A percentile compares a stretch with the other conserved stretches of the same genome.
Evolutionary conservation across 2,329 filamentous ascomycete species (phyloP).

Genomic region (Fusarium sp.): DNA sequence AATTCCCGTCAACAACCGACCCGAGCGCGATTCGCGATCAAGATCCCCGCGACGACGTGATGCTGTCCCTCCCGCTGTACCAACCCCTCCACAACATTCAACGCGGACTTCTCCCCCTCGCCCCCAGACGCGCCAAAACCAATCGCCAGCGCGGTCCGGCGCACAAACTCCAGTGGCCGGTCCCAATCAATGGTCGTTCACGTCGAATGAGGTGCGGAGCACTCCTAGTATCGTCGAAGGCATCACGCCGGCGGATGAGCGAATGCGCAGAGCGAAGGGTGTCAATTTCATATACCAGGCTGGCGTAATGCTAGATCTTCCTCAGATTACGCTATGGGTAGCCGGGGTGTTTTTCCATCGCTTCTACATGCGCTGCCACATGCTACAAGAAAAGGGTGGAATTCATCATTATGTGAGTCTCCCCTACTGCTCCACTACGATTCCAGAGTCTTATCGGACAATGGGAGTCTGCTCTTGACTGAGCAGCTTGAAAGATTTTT

Average conservation of each 20-base stretch:
- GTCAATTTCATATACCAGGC: constrained; percentile 97
- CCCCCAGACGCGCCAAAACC: constrained; percentile 56
- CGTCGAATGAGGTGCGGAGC: constrained; percentile 81
- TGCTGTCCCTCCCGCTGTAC: constrained; percentile 67
- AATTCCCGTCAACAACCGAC: constrained; percentile 53
- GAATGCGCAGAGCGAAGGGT: constrained; percentile 85
- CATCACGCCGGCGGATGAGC: constrained; percentile 79
- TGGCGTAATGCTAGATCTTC: constrained; percentile 90
- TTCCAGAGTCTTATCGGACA: neutral
- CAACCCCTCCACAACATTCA: constrained; percentile 68
- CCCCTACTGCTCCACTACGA: neutral
- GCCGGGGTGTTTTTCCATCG: constrained; percentile 95
- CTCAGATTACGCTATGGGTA: constrained; percentile 90
- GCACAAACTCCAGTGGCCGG: constrained; percentile 52
- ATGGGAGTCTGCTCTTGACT: neutral
- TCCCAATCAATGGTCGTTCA: constrained; percentile 87
- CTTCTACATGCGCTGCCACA: constrained; percentile 90
- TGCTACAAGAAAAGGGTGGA: constrained; percentile 79
- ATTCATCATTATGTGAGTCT: constrained; percentile 87
- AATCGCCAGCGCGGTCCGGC: constrained; percentile 56
- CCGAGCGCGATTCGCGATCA: constrained; percentile 61
- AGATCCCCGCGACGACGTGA: constrained; percentile 61
- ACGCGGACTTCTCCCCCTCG: constrained; percentile 67
- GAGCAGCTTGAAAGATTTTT: neutral
- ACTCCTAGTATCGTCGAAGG: constrained; percentile 89